Percentiles rank a stretch among this genome's conserved stretches.
Evolutionary conservation across 2,329 filamentous ascomycete species (phyloP).

Genomic region (Epichloe brachyelytri): DNA sequence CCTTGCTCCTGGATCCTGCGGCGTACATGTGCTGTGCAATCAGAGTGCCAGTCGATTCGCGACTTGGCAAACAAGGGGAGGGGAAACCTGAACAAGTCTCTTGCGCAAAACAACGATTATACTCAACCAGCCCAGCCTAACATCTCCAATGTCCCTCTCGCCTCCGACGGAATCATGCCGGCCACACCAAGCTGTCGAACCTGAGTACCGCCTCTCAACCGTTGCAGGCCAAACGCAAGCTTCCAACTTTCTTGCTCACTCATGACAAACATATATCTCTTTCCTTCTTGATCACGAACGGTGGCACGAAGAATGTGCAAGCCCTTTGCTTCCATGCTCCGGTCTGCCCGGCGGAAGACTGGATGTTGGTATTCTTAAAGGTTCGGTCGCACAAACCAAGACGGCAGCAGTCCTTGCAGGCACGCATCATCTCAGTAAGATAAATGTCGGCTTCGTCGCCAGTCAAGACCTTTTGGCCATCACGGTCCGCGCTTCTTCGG

Average conservation of each 20-base stretch:
- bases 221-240: constrained; percentile 47
- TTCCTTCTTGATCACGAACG: constrained; percentile 52
- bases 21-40: background rate
- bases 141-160: constrained; percentile 41
- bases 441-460: constrained; percentile 56
- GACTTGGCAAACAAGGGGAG: background rate
- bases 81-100: background rate
- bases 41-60: background rate
- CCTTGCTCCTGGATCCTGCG: background rate
- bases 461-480: constrained; percentile 37
- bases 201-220: constrained; percentile 46
- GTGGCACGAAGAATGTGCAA: constrained; percentile 51
- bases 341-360: constrained; percentile 28
- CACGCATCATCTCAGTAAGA: constrained; percentile 46
- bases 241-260: constrained; percentile 57
- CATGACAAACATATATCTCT: constrained; percentile 52
- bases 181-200: constrained; percentile 46
- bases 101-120: background rate
- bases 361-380: constrained; percentile 30
- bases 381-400: constrained; percentile 35
- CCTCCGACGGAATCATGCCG: constrained; percentile 40
- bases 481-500: constrained; percentile 34
- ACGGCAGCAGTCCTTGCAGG: constrained; percentile 53
- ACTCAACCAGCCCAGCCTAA: constrained; percentile 36
- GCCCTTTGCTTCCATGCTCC: constrained; percentile 41